phyloP scores from a whole-genome alignment of 768 basidiomycete genomes.

The Coprinopsis cinerea region DNA sequence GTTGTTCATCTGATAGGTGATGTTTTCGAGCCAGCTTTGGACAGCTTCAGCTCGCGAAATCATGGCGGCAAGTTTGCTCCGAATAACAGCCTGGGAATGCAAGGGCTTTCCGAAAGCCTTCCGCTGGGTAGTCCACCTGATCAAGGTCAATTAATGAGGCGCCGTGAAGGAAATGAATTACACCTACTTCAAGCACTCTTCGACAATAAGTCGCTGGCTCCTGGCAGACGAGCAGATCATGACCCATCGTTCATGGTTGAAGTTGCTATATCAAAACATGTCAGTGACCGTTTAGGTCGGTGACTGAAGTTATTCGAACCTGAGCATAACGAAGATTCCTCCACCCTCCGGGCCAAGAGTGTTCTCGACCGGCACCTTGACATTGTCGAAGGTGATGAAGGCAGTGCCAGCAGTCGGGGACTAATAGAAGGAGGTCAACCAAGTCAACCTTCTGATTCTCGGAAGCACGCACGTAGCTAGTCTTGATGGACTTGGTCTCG shows the following conservation, averaged over 20 bases:
- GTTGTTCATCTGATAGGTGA: constrained; percentile 83
- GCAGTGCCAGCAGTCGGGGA: constrained; percentile 29
- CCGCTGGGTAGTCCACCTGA: constrained; percentile 79
- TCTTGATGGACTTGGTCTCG: constrained; percentile 55
- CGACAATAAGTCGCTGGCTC: constrained; percentile 50
- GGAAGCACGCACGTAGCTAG: constrained; percentile 1
- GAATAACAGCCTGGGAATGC: constrained; percentile 79
- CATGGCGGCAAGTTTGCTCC: constrained; percentile 86
- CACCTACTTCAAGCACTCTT: constrained; percentile 48
- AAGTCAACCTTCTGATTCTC: not conserved
- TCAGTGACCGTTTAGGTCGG: constrained; percentile 3
- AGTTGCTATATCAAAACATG: constrained; percentile 48
- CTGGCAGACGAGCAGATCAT: constrained; percentile 71
- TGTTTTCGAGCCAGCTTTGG: constrained; percentile 78
- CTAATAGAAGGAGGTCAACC: not conserved
- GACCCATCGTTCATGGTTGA: constrained; percentile 94
- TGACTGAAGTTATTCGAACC: constrained; percentile 23
- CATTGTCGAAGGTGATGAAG: constrained; percentile 70
- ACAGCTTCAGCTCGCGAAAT: constrained; percentile 54
- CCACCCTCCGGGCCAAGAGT: constrained; percentile 57
- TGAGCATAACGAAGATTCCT: constrained; percentile 34
- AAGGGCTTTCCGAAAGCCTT: constrained; percentile 89
- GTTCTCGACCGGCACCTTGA: constrained; percentile 82
- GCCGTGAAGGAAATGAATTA: not conserved
- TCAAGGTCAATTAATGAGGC: constrained; percentile 6